A percentile compares a stretch with the other conserved stretches of the same genome.
Conservation (phyloP, 2,329 filamentous ascomycete genomes). For the Neospermospora avenae region DNA sequence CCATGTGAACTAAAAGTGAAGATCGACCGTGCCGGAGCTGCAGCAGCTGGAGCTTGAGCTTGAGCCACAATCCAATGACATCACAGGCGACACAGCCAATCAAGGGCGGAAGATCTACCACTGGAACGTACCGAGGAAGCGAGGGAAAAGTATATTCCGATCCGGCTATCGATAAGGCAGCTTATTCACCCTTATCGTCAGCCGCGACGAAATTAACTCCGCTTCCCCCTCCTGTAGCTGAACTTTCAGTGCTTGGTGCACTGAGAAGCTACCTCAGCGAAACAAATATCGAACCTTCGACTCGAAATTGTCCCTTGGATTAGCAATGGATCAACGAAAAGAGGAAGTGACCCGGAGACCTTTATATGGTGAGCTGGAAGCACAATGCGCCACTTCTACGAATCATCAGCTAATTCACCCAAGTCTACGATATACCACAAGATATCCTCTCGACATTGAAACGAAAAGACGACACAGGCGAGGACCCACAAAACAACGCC, state of each 20-base stretch:
- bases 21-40: not conserved
- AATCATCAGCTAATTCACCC: conserved; percentile 13
- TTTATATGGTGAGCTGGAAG: conserved; percentile 36
- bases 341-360: conserved; percentile 39
- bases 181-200: conserved; percentile 1
- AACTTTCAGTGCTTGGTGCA: too few species aligned
- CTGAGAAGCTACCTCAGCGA: not conserved
- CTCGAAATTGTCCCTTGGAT: not conserved
- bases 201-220: not conserved
- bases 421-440: conserved; percentile 36
- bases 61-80: conserved; percentile 7
- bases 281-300: not conserved
- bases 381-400: not conserved
- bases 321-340: conserved; percentile 34
- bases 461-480: conserved; percentile 31
- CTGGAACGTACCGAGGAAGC: not conserved
- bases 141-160: conserved; percentile 5
- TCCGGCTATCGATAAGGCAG: conserved; percentile 9
- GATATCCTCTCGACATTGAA: conserved; percentile 37
- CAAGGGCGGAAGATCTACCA: too few species aligned
- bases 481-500: conserved; percentile 29
- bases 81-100: conserved; percentile 3
- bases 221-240: not conserved
- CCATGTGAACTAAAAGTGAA: not conserved
- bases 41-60: not conserved